Conservation (phyloP, 495 filamentous ascomycete genomes). For the Aspergillus saccharolyticus region DNA sequence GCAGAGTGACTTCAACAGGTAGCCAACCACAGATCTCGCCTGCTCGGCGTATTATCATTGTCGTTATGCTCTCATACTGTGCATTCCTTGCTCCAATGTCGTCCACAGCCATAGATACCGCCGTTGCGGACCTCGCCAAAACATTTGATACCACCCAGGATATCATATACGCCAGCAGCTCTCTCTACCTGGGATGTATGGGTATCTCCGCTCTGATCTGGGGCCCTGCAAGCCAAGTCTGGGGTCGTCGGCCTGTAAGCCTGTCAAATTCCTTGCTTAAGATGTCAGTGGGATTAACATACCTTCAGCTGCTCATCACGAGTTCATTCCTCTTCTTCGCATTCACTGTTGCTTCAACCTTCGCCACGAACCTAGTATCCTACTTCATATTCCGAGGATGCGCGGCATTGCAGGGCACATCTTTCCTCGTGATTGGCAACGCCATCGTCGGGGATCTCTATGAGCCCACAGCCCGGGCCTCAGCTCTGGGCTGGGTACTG, state of each 20-base stretch:
- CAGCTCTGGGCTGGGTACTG: conserved; percentile 65
- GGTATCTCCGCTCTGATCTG: conserved; percentile 61
- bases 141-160: conserved; percentile 58
- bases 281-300: too few relatives aligned
- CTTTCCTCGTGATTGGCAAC: conserved; percentile 61
- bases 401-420: conserved; percentile 67
- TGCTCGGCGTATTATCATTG: conserved; percentile 55
- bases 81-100: conserved; percentile 65
- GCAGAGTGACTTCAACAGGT: conserved; percentile 36
- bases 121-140: conserved; percentile 60
- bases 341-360: conserved; percentile 61
- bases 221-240: conserved; percentile 65
- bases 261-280: too few relatives aligned
- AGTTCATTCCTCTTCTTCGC: conserved; percentile 56
- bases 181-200: conserved; percentile 66
- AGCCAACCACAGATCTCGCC: conserved; percentile 50
- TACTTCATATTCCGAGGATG: conserved; percentile 68
- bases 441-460: conserved; percentile 63
- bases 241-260: conserved; percentile 56
- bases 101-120: conserved; percentile 64
- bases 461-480: conserved; percentile 60
- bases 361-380: conserved; percentile 58
- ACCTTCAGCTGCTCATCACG: conserved; percentile 52
- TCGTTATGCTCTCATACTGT: conserved; percentile 59
- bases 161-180: conserved; percentile 65